Evolutionary conservation across 2,329 filamentous ascomycete genomes (phyloP).

Genomic region (Fusarium paranaense): DNA sequence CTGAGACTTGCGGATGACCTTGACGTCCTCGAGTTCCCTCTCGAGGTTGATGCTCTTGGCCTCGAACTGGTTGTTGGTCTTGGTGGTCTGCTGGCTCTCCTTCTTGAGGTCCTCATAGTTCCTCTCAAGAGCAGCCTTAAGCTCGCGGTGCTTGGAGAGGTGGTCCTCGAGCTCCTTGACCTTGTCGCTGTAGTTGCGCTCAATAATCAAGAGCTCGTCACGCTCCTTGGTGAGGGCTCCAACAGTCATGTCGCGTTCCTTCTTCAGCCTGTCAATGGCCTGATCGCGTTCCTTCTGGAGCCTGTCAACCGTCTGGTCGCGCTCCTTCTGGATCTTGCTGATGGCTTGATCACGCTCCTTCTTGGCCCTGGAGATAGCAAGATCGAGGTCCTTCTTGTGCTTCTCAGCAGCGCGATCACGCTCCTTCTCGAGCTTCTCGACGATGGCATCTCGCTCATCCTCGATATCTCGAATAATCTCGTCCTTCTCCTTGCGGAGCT

Average conservation of each 20-base stretch:
- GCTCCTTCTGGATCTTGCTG: conserved; percentile 37
- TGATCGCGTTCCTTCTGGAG: conserved; percentile 38
- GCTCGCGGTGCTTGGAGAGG: conserved; percentile 38
- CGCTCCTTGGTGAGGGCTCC: conserved; percentile 40
- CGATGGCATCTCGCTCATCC: conserved; percentile 32
- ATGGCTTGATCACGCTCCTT: conserved; percentile 40
- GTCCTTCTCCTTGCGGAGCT: conserved; percentile 35
- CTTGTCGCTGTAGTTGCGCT: conserved; percentile 34
- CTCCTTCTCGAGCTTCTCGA: conserved; percentile 36
- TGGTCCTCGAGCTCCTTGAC: conserved; percentile 45
- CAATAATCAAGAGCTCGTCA: conserved; percentile 37
- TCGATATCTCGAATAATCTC: conserved; percentile 32
- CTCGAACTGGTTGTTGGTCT: conserved; percentile 31
- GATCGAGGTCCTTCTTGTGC: conserved; percentile 39
- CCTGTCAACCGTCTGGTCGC: conserved; percentile 32
- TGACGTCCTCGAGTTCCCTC: conserved; percentile 41
- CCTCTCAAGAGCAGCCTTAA: conserved; percentile 41
- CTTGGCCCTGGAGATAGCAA: conserved; percentile 33
- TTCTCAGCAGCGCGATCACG: conserved; percentile 28
- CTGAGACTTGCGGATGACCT: conserved; percentile 40
- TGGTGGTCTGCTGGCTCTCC: conserved; percentile 24
- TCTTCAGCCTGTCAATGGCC: conserved; percentile 32
- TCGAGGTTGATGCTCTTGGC: conserved; percentile 44
- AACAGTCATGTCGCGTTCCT: conserved; percentile 35
- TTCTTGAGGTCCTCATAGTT: conserved; percentile 45